phyloP scores from a whole-genome alignment of 208 protist species.

The Naegleria lovaniensis region DNA sequence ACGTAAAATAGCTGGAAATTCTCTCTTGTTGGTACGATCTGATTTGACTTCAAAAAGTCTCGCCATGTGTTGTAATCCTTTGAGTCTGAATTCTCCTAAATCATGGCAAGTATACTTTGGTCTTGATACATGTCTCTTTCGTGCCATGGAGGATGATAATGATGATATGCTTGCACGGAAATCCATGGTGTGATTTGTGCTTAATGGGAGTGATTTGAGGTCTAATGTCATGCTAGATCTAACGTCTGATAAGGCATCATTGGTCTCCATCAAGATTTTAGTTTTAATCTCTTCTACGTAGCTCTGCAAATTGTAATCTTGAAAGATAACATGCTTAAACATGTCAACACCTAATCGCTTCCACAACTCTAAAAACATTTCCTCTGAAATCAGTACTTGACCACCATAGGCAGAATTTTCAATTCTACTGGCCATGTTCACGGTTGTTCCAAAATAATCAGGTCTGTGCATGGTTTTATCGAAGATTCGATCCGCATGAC shows the following conservation, averaged over 20 bases:
- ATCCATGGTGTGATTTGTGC: too few species aligned
- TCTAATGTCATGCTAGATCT: too few species aligned
- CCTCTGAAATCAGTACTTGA: constrained; percentile 36
- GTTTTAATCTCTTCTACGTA: not conserved
- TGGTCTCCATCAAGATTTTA: too few species aligned
- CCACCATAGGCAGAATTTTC: constrained; percentile 33
- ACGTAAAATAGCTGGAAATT: not conserved
- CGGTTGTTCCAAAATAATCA: constrained; percentile 46
- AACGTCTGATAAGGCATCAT: too few species aligned
- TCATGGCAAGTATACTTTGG: not conserved
- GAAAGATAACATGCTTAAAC: not conserved
- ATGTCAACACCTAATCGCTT: not conserved
- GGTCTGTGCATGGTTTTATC: not conserved
- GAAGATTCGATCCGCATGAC: not conserved
- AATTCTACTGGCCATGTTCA: constrained; percentile 42
- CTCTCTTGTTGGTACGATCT: not conserved
- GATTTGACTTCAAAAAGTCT: not conserved
- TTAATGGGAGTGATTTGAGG: too few species aligned
- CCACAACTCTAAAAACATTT: not conserved
- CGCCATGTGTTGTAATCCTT: not conserved
- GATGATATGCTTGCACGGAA: too few species aligned
- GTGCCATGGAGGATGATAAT: too few species aligned
- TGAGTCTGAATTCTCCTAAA: not conserved
- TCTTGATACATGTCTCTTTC: not conserved
- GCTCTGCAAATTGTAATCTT: not conserved